Percentiles rank a stretch among this genome's conserved stretches.
Evolutionary conservation across 352 stramenopile genomes (phyloP).

Genomic region (Phytopythium litorale): DNA sequence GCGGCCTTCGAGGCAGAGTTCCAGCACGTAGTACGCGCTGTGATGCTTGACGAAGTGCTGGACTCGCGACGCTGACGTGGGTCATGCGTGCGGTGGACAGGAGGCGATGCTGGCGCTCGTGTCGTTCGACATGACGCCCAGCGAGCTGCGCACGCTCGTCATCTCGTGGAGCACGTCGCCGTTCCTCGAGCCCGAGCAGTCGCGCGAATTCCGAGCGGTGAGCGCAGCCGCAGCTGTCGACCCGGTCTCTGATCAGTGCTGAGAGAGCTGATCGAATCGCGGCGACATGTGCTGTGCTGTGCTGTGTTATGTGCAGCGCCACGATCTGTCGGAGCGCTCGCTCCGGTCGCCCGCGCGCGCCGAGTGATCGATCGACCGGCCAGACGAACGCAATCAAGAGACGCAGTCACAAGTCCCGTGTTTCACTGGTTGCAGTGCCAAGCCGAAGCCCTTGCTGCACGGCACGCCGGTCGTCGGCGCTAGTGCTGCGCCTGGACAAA

Average conservation of each 20-base stretch:
- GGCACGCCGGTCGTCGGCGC: no score
- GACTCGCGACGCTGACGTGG: background rate
- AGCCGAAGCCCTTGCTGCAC: no score
- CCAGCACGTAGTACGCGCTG: constrained; percentile 64
- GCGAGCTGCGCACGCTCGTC: constrained; percentile 69
- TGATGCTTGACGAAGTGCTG: background rate
- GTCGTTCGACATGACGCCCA: constrained; percentile 64
- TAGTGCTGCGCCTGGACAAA: constrained; percentile 35
- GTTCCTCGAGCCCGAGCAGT: constrained; percentile 57
- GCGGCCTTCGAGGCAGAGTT: constrained; percentile 77
- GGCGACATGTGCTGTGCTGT: background rate
- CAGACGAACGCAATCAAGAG: constrained; percentile 5
- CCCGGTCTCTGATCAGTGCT: background rate
- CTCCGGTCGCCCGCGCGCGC: background rate
- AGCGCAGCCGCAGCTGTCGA: background rate
- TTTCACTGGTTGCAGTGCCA: background rate
- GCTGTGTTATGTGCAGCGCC: constrained; percentile 15
- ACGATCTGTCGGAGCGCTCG: constrained; percentile 28
- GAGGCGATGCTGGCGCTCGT: constrained; percentile 61
- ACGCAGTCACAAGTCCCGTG: background rate
- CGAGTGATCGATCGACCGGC: background rate
- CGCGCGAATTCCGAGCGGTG: constrained; percentile 49
- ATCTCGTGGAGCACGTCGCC: constrained; percentile 82
- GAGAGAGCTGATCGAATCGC: background rate
- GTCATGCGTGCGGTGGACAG: constrained; percentile 19